phyloP scores from a whole-genome alignment of 2,329 filamentous ascomycete genomes.

The Iodosphaeria phyllophila region DNA sequence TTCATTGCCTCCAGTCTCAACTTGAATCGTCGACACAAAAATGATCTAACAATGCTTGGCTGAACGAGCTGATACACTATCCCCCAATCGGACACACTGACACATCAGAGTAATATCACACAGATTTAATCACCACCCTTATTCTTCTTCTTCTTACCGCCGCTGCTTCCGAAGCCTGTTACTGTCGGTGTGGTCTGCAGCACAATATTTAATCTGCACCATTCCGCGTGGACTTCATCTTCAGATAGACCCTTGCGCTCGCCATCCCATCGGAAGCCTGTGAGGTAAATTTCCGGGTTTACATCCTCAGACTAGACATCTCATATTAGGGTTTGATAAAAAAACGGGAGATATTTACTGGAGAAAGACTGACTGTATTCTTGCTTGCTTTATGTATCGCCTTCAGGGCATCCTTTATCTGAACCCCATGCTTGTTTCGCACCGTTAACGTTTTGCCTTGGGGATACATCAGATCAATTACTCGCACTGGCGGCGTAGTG shows the following conservation, averaged over 20 bases:
- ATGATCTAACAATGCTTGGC: no score
- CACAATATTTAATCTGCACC: conserved; percentile 74
- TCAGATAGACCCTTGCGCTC: conserved; percentile 3
- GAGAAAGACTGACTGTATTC: conserved; percentile 54
- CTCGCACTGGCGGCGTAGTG: conserved; percentile 70
- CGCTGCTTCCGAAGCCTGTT: conserved; percentile 23
- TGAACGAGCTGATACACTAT: no score
- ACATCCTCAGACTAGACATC: conserved; percentile 65
- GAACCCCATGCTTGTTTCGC: conserved; percentile 84
- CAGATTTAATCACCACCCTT: conserved; percentile 25
- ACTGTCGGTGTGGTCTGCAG: conserved; percentile 37
- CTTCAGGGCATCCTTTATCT: conserved; percentile 90
- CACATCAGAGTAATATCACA: no score
- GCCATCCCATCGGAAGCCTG: conserved; percentile 74
- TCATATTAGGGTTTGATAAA: conserved; percentile 1
- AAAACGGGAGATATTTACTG: conserved; percentile 1
- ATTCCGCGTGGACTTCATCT: conserved; percentile 49
- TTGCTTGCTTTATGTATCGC: conserved; percentile 93
- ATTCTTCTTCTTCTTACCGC: conserved; percentile 58
- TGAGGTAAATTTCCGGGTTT: conserved; percentile 69
- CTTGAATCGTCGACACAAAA: no score
- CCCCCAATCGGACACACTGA: no score
- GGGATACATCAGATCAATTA: conserved; percentile 84
- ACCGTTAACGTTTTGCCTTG: conserved; percentile 75
- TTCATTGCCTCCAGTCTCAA: no score